A percentile compares a stretch with the other conserved stretches of the same genome.
These are phyloP conservation scores for Gymnopilus dilepis DNA, from an alignment of 768 basidiomycete genomes.

Conservation along the genomic window DNA sequence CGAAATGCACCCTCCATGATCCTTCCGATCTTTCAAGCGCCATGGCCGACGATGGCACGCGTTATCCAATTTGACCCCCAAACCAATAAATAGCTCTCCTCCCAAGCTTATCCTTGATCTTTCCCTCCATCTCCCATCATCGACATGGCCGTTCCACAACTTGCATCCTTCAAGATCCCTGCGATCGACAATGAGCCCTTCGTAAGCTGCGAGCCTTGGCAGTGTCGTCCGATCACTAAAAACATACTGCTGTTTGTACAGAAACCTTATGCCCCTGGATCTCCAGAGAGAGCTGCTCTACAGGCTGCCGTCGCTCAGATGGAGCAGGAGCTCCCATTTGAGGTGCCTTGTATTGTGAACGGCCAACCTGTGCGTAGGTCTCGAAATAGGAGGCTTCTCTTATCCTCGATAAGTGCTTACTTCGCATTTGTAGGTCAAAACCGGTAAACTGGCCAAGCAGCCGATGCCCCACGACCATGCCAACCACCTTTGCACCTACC, in stretches of 20 bases:
- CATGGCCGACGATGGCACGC: constrained; percentile 3
- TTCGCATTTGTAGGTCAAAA: constrained; percentile 62
- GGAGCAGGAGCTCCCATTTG: constrained; percentile 84
- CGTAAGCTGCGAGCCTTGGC: constrained; percentile 48
- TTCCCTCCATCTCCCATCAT: constrained; percentile 28
- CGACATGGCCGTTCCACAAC: constrained; percentile 70
- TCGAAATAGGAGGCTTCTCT: constrained; percentile 7
- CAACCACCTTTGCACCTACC: constrained; percentile 80
- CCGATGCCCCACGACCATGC: constrained; percentile 88
- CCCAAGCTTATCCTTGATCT: constrained; percentile 1
- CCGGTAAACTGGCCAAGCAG: constrained; percentile 80
- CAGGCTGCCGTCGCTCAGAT: constrained; percentile 78
- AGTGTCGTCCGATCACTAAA: not conserved
- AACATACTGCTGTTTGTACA: constrained; percentile 33
- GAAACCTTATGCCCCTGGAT: constrained; percentile 80
- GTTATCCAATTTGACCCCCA: constrained; percentile 13
- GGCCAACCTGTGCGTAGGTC: constrained; percentile 71
- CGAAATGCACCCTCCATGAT: constrained; percentile 10
- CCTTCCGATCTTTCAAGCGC: constrained; percentile 20
- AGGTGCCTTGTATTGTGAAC: constrained; percentile 92
- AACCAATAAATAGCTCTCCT: constrained; percentile 17
- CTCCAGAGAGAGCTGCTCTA: constrained; percentile 75
- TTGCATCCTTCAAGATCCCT: constrained; percentile 88
- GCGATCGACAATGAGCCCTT: constrained; percentile 92
- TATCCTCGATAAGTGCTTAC: not conserved